Conservation (phyloP, 2,329 filamentous ascomycete species). For the Aspergillus latus region DNA sequence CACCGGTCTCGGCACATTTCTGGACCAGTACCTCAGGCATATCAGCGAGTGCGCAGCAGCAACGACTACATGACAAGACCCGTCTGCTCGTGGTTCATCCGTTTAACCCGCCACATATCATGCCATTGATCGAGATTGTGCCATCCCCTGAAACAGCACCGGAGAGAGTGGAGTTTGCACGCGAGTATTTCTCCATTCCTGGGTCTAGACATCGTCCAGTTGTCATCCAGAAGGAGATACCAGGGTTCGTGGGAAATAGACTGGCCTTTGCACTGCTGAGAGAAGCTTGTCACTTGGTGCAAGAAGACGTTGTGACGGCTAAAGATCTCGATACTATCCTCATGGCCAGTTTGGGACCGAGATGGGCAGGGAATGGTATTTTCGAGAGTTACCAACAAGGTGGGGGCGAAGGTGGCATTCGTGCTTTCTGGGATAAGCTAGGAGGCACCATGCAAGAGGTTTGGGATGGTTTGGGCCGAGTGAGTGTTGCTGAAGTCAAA, state of each 20-base stretch:
- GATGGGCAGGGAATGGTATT: slow-evolving; percentile 57
- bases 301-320: slow-evolving; percentile 53
- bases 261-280: slow-evolving; percentile 58
- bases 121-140: slow-evolving; percentile 61
- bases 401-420: slow-evolving; percentile 54
- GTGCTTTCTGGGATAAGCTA: slow-evolving; percentile 57
- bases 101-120: slow-evolving; percentile 62
- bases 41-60: slow-evolving; percentile 51
- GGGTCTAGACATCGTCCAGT: slow-evolving; percentile 43
- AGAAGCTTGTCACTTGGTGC: slow-evolving; percentile 57
- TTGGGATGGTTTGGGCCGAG: slow-evolving; percentile 51
- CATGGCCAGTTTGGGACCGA: slow-evolving; percentile 53
- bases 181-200: slow-evolving; percentile 41
- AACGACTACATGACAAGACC: slow-evolving; percentile 42
- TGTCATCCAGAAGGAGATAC: slow-evolving; percentile 52
- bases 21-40: slow-evolving; percentile 62
- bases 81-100: slow-evolving; percentile 59
- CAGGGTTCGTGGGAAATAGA: slow-evolving; percentile 60
- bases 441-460: slow-evolving; percentile 56
- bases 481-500: slow-evolving; percentile 46
- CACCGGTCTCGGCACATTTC: slow-evolving; percentile 48
- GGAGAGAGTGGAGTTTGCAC: slow-evolving; percentile 28
- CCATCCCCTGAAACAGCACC: slow-evolving; percentile 47
- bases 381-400: slow-evolving; percentile 62
- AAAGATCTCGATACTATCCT: slow-evolving; percentile 56